Evolutionary conservation across 306 rosid genomes (phyloP).

Genomic region (Aeschynomene evenia): DNA sequence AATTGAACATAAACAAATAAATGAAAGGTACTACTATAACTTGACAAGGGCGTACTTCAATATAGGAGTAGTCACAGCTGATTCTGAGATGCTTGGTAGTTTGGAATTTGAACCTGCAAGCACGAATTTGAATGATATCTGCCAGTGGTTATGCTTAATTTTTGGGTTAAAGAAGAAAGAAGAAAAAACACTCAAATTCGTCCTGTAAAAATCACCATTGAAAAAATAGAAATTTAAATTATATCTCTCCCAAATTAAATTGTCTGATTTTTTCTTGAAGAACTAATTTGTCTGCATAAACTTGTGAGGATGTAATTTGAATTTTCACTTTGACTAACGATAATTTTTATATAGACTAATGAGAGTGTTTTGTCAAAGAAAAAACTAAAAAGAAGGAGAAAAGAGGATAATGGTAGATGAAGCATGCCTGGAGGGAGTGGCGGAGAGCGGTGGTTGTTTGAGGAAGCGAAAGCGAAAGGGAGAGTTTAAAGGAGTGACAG

Average conservation of each 20-base stretch:
- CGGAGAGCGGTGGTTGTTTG: not conserved
- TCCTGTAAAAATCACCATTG: no score
- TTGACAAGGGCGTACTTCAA: slow-evolving; percentile 11
- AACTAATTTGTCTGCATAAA: no score
- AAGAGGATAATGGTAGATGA: not conserved
- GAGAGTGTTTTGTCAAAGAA: no score
- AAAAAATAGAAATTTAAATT: no score
- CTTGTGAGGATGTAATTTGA: no score
- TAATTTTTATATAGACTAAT: no score
- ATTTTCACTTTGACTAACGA: no score
- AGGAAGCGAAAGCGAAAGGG: not conserved
- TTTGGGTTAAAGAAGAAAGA: no score
- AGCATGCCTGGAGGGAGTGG: not conserved
- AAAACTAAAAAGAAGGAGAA: not conserved
- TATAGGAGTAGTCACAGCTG: slow-evolving; percentile 10
- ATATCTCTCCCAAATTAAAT: no score
- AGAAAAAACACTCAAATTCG: no score
- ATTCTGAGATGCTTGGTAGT: not conserved
- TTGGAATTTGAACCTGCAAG: slow-evolving; percentile 21
- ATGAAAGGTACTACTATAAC: not conserved
- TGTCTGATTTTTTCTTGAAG: no score
- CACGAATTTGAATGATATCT: not conserved
- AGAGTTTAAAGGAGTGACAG: not conserved
- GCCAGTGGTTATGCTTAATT: not conserved
- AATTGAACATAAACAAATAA: not conserved